Percentiles rank a stretch among this genome's conserved stretches.
Evolutionary conservation across 108 stramenopile genomes (phyloP).

Genomic region (Cyclotella choctawhatcheeana): DNA sequence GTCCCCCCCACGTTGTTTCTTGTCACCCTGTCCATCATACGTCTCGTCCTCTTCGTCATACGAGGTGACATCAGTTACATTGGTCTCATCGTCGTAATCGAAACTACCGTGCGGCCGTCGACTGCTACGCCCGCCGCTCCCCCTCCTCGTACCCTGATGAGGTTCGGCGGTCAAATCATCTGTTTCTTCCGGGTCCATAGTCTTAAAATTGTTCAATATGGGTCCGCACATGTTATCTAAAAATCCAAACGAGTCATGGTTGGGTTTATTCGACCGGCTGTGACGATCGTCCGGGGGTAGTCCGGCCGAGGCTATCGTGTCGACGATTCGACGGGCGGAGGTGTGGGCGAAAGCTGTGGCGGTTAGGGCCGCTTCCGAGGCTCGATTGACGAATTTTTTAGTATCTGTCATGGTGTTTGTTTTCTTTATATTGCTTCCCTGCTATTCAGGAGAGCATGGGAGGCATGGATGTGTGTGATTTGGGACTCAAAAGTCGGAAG

Average conservation of each 20-base stretch:
- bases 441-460: too few relatives aligned
- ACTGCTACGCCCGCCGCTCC: background rate
- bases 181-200: conserved; percentile 8
- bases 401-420: conserved; percentile 6
- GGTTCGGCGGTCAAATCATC: conserved; percentile 39
- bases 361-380: conserved; percentile 24
- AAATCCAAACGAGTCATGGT: conserved; percentile 28
- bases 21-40: conserved; percentile 14
- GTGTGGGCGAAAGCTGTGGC: conserved; percentile 28
- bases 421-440: background rate
- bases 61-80: conserved; percentile 31
- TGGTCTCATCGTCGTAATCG: conserved; percentile 51
- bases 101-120: conserved; percentile 35
- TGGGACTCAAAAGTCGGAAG: too few relatives aligned
- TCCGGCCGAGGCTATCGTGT: conserved; percentile 23
- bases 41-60: conserved; percentile 49
- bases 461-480: too few relatives aligned
- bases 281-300: too few relatives aligned
- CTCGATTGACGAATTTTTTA: conserved; percentile 10
- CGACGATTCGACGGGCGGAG: conserved; percentile 26
- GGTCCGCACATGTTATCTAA: conserved; percentile 55
- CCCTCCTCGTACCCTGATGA: background rate
- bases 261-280: too few relatives aligned
- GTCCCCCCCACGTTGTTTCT: conserved; percentile 11
- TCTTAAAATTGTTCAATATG: conserved; percentile 24